Evolutionary conservation across 2,329 filamentous ascomycete genomes (phyloP).

Genomic region (Orbilia oligospora): DNA sequence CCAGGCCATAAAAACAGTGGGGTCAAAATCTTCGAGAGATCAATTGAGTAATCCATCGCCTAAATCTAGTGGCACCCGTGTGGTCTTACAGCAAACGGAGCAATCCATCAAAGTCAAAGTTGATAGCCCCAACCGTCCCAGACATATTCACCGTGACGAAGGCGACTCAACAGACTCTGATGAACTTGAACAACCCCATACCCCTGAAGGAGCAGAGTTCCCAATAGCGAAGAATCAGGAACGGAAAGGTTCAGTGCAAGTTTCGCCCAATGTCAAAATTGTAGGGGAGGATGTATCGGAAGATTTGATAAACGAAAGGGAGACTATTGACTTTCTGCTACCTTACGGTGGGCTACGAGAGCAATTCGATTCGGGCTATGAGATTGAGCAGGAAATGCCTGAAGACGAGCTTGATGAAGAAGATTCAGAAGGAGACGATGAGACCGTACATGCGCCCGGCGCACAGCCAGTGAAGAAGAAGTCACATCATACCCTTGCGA

Average conservation of each 20-base stretch:
- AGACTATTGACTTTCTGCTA: constrained; percentile 49
- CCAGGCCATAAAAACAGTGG: constrained; percentile 50
- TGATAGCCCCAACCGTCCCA: constrained; percentile 20
- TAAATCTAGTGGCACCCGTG: constrained; percentile 53
- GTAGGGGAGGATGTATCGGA: constrained; percentile 53
- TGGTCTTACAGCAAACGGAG: constrained; percentile 44
- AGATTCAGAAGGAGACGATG: constrained; percentile 43
- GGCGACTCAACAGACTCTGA: constrained; percentile 50
- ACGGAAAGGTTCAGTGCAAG: constrained; percentile 27
- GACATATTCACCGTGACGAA: constrained; percentile 38
- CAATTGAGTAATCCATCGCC: constrained; percentile 53
- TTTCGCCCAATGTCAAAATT: constrained; percentile 53
- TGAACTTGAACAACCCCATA: constrained; percentile 50
- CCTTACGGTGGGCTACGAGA: constrained; percentile 53
- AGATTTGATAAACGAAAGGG: constrained; percentile 39
- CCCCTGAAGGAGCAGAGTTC: constrained; percentile 50
- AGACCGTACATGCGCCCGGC: constrained; percentile 47
- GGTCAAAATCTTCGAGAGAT: constrained; percentile 48
- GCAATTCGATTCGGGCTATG: constrained; percentile 55
- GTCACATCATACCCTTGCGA: constrained; percentile 36
- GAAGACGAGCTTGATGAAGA: constrained; percentile 42
- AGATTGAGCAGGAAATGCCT: constrained; percentile 52
- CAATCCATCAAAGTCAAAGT: constrained; percentile 45
- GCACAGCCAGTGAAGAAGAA: constrained; percentile 34
- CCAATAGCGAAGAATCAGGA: constrained; percentile 28